Base-by-base conservation (phyloP, 139 green algal genomes). In the Edaphochlamys debaryana region DNA sequence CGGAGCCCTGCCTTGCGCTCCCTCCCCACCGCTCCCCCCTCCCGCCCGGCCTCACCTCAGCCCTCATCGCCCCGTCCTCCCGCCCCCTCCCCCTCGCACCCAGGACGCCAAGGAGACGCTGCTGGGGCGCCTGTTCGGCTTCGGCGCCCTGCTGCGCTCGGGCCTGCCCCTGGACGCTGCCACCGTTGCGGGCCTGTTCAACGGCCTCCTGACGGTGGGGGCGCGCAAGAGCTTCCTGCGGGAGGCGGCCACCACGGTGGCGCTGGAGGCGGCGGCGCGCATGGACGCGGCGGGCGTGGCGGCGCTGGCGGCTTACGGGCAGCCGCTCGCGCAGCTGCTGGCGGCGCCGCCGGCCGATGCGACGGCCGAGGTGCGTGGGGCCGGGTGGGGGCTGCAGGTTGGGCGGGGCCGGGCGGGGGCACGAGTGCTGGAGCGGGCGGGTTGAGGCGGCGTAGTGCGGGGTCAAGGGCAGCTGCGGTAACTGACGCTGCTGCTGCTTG, bases 101-200 rank as follows among this genome's bases (percentile, higher is more conserved):
- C 84, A 92, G 87, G 91, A 94, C 29, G 87, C 86, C 25, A 79
- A 91, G 41, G 94, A 98, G 38, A 80, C 76, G 0, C 87, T 96
- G 62, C 85, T 98, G 40, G 94, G 92, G 0, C 86, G 87, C 19
- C 37, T 95, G 30, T 97, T 98, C 86, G 94, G 94, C 17, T 85
- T 91, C 0, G 91, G 85, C 5, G 90, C 93, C 0, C 63, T 96
- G 19, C 71, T 92, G 27, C 89, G 90, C 19, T 85, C 79, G 4
- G 87, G 89, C 1, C 86, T 90, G 20, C n/a, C 69, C 8, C 50
- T 83, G 34, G 79, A 87, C 20, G 15, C 42, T 23, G 23, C 48
- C 17, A 27, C 34, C 34, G 32, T 56, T 17, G 9, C 7, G 30
- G 7, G 15, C 40, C 29, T 91, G 27, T 88, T 88, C 7, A 70